phyloP scores from a whole-genome alignment of 257 asterid genomes.

The Linderniella brevidens region DNA sequence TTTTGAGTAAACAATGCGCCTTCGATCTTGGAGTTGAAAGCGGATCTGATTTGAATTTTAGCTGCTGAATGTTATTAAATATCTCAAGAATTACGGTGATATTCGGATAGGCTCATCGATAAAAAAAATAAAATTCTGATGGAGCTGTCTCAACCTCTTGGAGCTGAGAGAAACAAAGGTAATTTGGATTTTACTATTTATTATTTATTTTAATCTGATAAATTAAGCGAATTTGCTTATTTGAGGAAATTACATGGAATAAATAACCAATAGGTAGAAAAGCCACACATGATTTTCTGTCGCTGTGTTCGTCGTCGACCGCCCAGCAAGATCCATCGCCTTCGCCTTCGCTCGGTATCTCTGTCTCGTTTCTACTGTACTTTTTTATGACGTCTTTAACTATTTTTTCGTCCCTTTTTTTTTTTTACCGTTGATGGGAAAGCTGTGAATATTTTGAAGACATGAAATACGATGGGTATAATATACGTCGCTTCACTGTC shows the following conservation, averaged over 20 bases:
- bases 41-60: background rate
- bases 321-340: conserved; percentile 79
- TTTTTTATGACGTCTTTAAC: too few species aligned
- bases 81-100: background rate
- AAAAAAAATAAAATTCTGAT: background rate
- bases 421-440: background rate
- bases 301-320: conserved; percentile 52
- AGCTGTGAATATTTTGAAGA: too few species aligned
- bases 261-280: conserved; percentile 30
- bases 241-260: conserved; percentile 3
- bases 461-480: too few species aligned
- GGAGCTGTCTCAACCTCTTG: conserved; percentile 3
- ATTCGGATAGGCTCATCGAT: background rate
- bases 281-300: conserved; percentile 88
- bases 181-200: background rate
- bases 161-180: background rate
- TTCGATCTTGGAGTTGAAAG: background rate
- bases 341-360: conserved; percentile 30
- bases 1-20: background rate
- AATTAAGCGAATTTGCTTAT: background rate
- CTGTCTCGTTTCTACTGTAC: conserved; percentile 5
- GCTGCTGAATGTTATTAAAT: background rate
- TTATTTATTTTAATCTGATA: background rate
- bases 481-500: too few species aligned
- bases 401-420: background rate